Base-by-base conservation (phyloP, 768 basidiomycete genomes). In the Trametes meyenii region DNA sequence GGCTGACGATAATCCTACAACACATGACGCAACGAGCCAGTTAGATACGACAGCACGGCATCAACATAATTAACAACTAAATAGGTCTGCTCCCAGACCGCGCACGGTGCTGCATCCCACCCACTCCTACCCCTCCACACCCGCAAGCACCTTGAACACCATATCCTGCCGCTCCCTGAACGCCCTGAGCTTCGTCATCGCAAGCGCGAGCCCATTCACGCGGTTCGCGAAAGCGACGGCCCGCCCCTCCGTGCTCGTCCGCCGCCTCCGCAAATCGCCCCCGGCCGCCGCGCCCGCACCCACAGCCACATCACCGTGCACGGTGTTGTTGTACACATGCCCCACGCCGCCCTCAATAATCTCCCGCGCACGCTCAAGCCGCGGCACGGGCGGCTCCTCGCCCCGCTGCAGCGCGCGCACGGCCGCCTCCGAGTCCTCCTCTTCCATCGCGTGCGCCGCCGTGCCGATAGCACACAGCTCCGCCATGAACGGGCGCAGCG, bases 161-260 rank as follows among this genome's bases (percentile, higher is more conserved):
- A 83, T 78, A 1, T 77, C 80, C 73, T 92, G 88, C 50, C 90
- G 72, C 66, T 90, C 88, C 64, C 78, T 83, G 70, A 95, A 95
- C 50, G 89, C 84, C 60, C 78, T 80, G 56, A 95, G 73, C 69
- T 77, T 79, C 50, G 87, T 90, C 82, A 94, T 84, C 0, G 78
- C 81, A 64, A 95, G 68, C 62, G 88, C 87, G 13, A 94, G 78
- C 21, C 80, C 82, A 72, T 92, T 94, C 52, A 94, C 83, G 58
- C 89, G 73, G 71, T 94, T 94, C 26, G 88, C 82, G 70, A 95
- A 88, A 45, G 83, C 77, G 58, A 91, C 84, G 8, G 87, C 85
- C 84, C 75, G 61, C 85, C 90, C 69, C 79, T 71, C 66, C 80
- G 74, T 62, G 75, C 76, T 59, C 74, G 16, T 65, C 67, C 52